A percentile compares a stretch with the other conserved stretches of the same genome.
Conservation (phyloP, 805 yeast species). For the Saturnispora serradocipensis region DNA sequence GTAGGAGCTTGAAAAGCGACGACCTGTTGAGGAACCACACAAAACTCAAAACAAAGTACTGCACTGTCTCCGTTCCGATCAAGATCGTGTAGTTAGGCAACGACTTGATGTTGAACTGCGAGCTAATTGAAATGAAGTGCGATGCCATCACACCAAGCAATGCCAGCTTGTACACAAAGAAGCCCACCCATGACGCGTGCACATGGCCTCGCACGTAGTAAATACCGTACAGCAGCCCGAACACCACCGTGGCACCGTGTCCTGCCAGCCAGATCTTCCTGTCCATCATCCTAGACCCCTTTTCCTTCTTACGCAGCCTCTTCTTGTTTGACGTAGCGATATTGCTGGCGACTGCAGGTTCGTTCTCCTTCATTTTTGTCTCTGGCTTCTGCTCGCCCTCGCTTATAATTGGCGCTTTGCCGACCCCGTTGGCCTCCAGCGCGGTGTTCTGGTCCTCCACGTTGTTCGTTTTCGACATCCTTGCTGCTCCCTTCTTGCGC, state of each 20-base stretch:
- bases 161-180: constrained; percentile 45
- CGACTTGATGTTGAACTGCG: constrained; percentile 46
- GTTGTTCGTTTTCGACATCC: neutral
- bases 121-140: constrained; percentile 42
- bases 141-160: constrained; percentile 49
- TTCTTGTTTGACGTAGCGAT: neutral
- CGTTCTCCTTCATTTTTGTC: too few species aligned
- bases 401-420: neutral
- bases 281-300: constrained; percentile 14
- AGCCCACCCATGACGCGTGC: constrained; percentile 37
- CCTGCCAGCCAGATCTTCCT: constrained; percentile 50
- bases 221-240: constrained; percentile 31
- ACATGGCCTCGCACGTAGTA: constrained; percentile 28
- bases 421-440: neutral
- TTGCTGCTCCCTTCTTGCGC: neutral
- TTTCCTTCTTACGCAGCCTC: constrained; percentile 8
- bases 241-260: constrained; percentile 36
- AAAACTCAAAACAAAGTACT: constrained; percentile 44
- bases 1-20: constrained; percentile 56
- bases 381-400: neutral
- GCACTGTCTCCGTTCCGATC: constrained; percentile 69
- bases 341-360: neutral
- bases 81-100: constrained; percentile 57
- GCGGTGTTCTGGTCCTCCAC: neutral
- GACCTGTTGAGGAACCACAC: constrained; percentile 59